Evolutionary conservation across 306 rosid genomes (phyloP).

Genomic region (Purshia tridentata): DNA sequence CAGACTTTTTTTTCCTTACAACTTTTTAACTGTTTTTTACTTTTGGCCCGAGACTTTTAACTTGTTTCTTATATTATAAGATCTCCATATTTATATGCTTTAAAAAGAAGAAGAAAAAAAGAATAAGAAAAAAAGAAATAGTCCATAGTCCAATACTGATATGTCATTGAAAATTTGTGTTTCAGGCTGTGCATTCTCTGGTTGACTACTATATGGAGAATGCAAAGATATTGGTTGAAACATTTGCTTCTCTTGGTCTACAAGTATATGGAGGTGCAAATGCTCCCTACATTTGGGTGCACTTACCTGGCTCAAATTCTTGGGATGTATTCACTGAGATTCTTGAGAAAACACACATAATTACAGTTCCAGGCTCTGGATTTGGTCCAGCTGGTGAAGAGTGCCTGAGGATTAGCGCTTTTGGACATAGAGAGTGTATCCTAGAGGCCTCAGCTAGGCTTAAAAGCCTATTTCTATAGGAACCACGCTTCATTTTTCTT

Average conservation of each 20-base stretch:
- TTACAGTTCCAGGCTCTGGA: slow-evolving; percentile 62
- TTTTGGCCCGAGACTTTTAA: too few relatives aligned
- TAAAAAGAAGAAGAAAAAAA: too few relatives aligned
- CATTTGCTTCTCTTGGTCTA: slow-evolving; percentile 57
- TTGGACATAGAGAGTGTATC: slow-evolving; percentile 50
- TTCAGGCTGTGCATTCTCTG: slow-evolving; percentile 50
- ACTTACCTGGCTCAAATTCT: slow-evolving; percentile 64
- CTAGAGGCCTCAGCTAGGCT: slow-evolving; percentile 56
- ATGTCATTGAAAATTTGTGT: neutral
- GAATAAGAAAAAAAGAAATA: too few relatives aligned
- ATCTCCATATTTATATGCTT: too few relatives aligned
- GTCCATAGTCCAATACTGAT: too few relatives aligned
- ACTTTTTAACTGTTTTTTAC: neutral
- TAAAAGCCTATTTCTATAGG: slow-evolving; percentile 30
- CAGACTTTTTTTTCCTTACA: neutral
- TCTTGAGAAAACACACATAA: slow-evolving; percentile 65
- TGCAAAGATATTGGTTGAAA: slow-evolving; percentile 54
- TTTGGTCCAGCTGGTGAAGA: slow-evolving; percentile 72
- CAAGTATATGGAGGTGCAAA: slow-evolving; percentile 58
- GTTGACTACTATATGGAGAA: slow-evolving; percentile 60
- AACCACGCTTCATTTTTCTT: neutral
- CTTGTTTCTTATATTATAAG: too few relatives aligned
- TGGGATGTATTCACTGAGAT: slow-evolving; percentile 61
- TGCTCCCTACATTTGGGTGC: slow-evolving; percentile 77
- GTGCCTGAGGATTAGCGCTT: slow-evolving; percentile 54